phyloP scores from a whole-genome alignment of 306 rosid genomes.

The Cicer yamashitae region DNA sequence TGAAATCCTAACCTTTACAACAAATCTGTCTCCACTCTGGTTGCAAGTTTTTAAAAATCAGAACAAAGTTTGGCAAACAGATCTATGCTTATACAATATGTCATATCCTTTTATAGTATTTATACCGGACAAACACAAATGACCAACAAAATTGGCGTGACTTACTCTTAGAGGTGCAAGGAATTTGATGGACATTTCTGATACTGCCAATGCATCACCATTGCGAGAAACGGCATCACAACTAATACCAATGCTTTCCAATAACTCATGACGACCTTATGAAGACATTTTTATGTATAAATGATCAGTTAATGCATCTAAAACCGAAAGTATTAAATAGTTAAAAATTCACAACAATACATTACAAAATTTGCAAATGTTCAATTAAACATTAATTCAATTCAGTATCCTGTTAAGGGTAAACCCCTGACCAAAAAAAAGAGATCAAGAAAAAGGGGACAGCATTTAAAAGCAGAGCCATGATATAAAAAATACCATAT shows the following conservation, averaged over 20 bases:
- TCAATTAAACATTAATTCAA: constrained; percentile 19
- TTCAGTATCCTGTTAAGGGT: constrained; percentile 12
- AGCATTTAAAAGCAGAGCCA: constrained; percentile 7
- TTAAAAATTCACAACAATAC: neutral
- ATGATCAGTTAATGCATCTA: constrained; percentile 26
- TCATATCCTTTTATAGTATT: constrained; percentile 21
- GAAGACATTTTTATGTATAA: constrained; percentile 41
- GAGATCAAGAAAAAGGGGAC: neutral
- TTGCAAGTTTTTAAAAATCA: constrained; percentile 40
- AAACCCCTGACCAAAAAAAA: neutral
- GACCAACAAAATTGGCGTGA: constrained; percentile 17
- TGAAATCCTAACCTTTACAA: constrained; percentile 66
- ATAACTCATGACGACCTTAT: constrained; percentile 80
- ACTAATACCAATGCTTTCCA: constrained; percentile 64
- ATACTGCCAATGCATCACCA: constrained; percentile 76
- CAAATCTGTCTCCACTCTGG: constrained; percentile 84
- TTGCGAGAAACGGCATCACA: constrained; percentile 71
- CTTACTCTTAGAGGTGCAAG: constrained; percentile 87
- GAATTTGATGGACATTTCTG: constrained; percentile 78
- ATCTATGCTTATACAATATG: constrained; percentile 19
- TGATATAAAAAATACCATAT: neutral
- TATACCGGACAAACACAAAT: constrained; percentile 17
- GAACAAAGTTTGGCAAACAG: constrained; percentile 32
- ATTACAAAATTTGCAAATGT: neutral
- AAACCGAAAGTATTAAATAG: constrained; percentile 11